Conservation (phyloP, 768 basidiomycete species). For the Ramaria sp. region DNA sequence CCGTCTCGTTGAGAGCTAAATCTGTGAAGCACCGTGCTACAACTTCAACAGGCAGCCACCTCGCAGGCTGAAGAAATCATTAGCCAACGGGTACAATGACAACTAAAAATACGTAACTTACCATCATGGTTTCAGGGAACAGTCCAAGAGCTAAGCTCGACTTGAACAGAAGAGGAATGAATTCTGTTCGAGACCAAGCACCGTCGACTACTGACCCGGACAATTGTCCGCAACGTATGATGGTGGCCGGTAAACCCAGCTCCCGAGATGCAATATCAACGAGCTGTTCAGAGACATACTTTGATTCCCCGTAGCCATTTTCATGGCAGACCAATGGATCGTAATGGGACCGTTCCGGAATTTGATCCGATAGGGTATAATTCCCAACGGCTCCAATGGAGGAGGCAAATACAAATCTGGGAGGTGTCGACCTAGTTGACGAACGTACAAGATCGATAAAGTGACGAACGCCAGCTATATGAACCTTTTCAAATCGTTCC, state of each 20-base stretch:
- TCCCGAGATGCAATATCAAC: background rate
- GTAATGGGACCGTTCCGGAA: constrained; percentile 23
- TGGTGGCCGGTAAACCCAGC: background rate
- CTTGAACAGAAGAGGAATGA: background rate
- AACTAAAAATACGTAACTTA: background rate
- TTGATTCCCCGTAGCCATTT: constrained; percentile 35
- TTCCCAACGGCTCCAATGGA: background rate
- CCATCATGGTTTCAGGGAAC: background rate
- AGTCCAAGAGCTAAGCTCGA: background rate
- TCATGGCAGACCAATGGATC: constrained; percentile 25
- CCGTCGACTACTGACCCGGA: background rate
- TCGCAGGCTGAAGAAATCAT: background rate
- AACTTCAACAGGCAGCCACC: background rate
- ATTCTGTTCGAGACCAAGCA: background rate
- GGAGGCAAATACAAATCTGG: background rate
- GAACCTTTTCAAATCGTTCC: constrained; percentile 10
- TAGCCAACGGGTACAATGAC: no score
- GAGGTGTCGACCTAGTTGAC: constrained; percentile 4
- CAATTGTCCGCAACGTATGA: background rate
- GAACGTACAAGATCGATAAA: constrained; percentile 10
- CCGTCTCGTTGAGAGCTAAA: background rate
- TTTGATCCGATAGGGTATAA: background rate
- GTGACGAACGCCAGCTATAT: constrained; percentile 12
- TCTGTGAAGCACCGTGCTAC: background rate
- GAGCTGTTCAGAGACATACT: constrained; percentile 15